Base-by-base conservation (phyloP, 345 rosid species). In the Iberis pinnata region DNA sequence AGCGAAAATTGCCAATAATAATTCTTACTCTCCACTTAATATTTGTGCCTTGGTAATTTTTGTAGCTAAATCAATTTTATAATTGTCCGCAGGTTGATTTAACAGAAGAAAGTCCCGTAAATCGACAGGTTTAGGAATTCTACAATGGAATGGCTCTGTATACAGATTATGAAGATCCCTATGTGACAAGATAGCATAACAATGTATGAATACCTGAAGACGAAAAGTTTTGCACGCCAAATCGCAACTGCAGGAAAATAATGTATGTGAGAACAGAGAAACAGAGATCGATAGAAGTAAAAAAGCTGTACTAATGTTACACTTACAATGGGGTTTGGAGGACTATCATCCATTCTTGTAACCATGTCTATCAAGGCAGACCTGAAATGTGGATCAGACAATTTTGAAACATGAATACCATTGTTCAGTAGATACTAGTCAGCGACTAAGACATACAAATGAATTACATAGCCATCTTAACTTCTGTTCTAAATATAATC, bases 201-300 rank as follows among this genome's bases (percentile, higher is more conserved):
- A 62, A 38, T 51, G n/a, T 26, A 45, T 54, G 63, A 25, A 54
- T 79, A 87, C 98, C 98, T 68, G 84, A 33, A 45, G 95, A 77
- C 45, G 97, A 87, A 68, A 87, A 87, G 60, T 66, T 64, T 13
- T 73, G 83, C 12, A 76, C 57, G 11, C 86, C 86, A 70, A 78
- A 71, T 55, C 70, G 80, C 68, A 76, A 46, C 96, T 87, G 75
- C 56, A 73, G 73, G 37, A 49, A 43, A 49, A 62, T 6, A 50
- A 47, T 33, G 10, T 26, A 14, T 56, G 44, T 62, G 49, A 55
- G 63, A 56, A n/a, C n/a, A n/a, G n/a, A n/a, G n/a, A 36, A 27
- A 9, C 41, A 35, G 24, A n/a, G 16, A 49, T 17, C 27, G 16
- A 54, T 25, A 40, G 18, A n/a, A 53, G 18, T 9, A 1, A 24